These are phyloP conservation scores for Ceratocystis huliohia DNA, from an alignment of 2,329 filamentous ascomycete genomes.

Conservation along the genomic window DNA sequence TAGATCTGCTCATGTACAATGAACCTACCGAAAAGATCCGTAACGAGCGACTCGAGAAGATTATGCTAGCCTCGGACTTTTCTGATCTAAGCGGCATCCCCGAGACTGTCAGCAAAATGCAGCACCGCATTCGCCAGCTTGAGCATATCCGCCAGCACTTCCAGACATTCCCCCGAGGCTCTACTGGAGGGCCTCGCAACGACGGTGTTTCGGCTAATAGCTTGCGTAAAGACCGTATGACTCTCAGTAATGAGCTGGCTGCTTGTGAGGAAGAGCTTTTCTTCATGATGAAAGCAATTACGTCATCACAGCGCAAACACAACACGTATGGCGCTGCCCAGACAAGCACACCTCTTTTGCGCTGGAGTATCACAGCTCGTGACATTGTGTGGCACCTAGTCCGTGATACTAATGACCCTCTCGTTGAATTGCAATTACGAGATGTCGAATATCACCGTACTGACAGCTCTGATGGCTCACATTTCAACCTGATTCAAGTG, in stretches of 20 bases:
- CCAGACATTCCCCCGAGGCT: constrained; percentile 73
- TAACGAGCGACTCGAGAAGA: constrained; percentile 89
- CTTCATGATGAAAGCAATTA: constrained; percentile 99
- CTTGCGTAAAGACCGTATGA: constrained; percentile 69
- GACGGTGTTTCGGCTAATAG: neutral
- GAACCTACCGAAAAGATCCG: constrained; percentile 96
- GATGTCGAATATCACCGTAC: constrained; percentile 89
- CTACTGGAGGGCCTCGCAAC: constrained; percentile 6
- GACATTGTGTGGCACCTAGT: constrained; percentile 98
- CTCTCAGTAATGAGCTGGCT: constrained; percentile 79
- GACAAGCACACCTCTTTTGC: constrained; percentile 59
- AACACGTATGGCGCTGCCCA: constrained; percentile 36
- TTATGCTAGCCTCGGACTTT: constrained; percentile 97
- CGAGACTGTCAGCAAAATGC: constrained; percentile 79
- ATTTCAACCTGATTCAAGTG: constrained; percentile 82
- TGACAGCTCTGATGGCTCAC: constrained; percentile 93
- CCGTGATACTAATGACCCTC: constrained; percentile 69
- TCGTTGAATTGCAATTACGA: constrained; percentile 85
- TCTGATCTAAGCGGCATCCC: constrained; percentile 90
- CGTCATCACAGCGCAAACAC: constrained; percentile 78
- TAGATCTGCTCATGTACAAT: constrained; percentile 90
- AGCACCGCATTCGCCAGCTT: constrained; percentile 83
- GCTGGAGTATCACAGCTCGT: constrained; percentile 85
- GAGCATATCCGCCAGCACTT: constrained; percentile 96
- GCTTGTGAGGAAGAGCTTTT: constrained; percentile 93